These are phyloP conservation scores for Zelopaecilomyces penicillatus DNA, from an alignment of 2,329 filamentous ascomycete species.

Conservation along the genomic window DNA sequence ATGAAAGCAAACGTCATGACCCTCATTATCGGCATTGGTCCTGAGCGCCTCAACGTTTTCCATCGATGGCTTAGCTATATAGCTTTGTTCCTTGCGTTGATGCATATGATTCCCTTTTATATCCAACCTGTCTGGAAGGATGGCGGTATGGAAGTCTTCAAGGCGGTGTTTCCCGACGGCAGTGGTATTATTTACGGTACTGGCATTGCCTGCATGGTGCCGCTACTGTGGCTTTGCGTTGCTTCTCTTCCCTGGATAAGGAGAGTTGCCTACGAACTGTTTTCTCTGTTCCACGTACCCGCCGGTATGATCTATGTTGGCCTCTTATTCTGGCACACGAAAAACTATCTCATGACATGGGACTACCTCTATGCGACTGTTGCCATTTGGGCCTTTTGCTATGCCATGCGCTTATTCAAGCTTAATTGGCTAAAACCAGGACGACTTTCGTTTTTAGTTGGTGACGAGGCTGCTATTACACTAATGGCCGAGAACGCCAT, in stretches of 20 bases:
- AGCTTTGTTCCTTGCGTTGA: slow-evolving; percentile 70
- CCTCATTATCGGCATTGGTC: slow-evolving; percentile 79
- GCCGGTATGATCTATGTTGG: slow-evolving; percentile 73
- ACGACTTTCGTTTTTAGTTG: slow-evolving; percentile 72
- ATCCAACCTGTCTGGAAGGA: slow-evolving; percentile 81
- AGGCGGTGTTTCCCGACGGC: slow-evolving; percentile 56
- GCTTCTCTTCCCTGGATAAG: slow-evolving; percentile 76
- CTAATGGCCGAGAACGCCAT: slow-evolving; percentile 89
- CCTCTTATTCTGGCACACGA: slow-evolving; percentile 91
- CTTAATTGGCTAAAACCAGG: slow-evolving; percentile 84
- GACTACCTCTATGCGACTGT: slow-evolving; percentile 76
- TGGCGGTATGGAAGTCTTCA: slow-evolving; percentile 61
- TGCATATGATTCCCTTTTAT: slow-evolving; percentile 86
- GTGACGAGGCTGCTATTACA: slow-evolving; percentile 84
- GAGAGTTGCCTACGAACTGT: slow-evolving; percentile 73
- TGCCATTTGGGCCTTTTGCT: slow-evolving; percentile 69
- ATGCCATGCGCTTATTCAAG: slow-evolving; percentile 67
- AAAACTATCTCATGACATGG: slow-evolving; percentile 88
- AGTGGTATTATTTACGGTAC: slow-evolving; percentile 74
- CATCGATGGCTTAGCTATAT: slow-evolving; percentile 89
- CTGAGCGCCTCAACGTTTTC: slow-evolving; percentile 84
- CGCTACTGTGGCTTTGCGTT: slow-evolving; percentile 73
- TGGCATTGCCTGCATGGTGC: slow-evolving; percentile 72
- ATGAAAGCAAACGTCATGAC: slow-evolving; percentile 87
- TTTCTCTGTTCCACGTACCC: slow-evolving; percentile 74